phyloP scores from a whole-genome alignment of 768 basidiomycete species.

The Daedaleopsis sinensis region DNA sequence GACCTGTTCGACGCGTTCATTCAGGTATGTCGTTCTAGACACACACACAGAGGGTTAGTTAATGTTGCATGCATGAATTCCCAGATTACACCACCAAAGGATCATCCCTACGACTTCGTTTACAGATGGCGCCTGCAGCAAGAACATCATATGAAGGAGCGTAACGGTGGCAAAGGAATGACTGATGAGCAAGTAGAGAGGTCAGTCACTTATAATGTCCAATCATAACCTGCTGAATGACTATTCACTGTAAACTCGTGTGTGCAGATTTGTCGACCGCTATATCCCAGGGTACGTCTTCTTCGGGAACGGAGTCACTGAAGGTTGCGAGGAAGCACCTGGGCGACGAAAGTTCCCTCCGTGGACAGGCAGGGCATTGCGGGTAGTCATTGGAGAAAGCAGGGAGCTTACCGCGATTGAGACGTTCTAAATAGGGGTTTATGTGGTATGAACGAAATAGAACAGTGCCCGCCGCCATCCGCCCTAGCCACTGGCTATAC shows the following conservation, averaged over 20 bases:
- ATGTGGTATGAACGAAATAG: not conserved
- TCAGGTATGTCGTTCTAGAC: conserved; percentile 53
- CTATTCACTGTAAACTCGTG: not conserved
- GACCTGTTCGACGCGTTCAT: conserved; percentile 70
- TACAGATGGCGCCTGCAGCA: conserved; percentile 91
- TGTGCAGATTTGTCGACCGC: conserved; percentile 78
- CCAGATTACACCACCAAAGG: conserved; percentile 44
- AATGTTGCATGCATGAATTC: not conserved
- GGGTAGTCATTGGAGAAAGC: conserved; percentile 55
- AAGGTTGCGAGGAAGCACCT: conserved; percentile 31
- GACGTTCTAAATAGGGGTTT: conserved; percentile 38
- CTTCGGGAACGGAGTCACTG: conserved; percentile 63
- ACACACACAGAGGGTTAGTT: not conserved
- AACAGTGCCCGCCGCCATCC: no score
- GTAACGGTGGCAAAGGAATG: conserved; percentile 90
- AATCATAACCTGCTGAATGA: not conserved
- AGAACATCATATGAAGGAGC: conserved; percentile 85
- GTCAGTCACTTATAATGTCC: conserved; percentile 24
- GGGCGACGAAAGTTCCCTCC: conserved; percentile 25
- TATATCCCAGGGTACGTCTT: conserved; percentile 95
- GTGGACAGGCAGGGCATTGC: conserved; percentile 56
- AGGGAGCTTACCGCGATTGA: conserved; percentile 49
- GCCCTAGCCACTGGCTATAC: no score
- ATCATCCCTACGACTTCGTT: conserved; percentile 51
- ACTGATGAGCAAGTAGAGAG: conserved; percentile 73